Percentiles rank a stretch among this genome's conserved stretches.
Conservation (phyloP, 2,329 filamentous ascomycete genomes). For the Claviceps spartinae region DNA sequence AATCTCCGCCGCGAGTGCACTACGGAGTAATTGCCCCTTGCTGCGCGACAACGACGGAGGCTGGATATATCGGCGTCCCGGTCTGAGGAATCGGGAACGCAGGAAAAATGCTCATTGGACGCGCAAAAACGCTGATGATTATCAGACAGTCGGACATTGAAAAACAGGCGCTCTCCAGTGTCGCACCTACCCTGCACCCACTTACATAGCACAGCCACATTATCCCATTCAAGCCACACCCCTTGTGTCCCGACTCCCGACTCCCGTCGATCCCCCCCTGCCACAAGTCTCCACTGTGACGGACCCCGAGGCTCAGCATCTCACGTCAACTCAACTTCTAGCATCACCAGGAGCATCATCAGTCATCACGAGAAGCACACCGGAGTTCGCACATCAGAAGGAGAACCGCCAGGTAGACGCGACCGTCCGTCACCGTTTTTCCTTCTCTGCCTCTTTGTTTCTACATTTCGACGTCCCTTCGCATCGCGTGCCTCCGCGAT, state of each 20-base stretch:
- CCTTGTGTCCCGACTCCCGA: too few relatives aligned
- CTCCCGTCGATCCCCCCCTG: not conserved
- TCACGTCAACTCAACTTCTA: not conserved
- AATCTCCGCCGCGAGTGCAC: not conserved
- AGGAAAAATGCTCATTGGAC: too few relatives aligned
- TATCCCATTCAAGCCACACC: too few relatives aligned
- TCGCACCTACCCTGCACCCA: too few relatives aligned
- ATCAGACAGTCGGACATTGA: too few relatives aligned
- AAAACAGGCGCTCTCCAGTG: too few relatives aligned
- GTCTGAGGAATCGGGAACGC: too few relatives aligned
- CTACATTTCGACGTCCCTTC: not conserved
- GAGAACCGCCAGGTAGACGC: not conserved
- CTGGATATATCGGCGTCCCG: not conserved
- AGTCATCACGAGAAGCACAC: not conserved
- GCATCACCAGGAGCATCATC: not conserved
- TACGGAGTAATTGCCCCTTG: not conserved
- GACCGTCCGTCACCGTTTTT: not conserved
- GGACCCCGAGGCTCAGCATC: slow-evolving; percentile 1
- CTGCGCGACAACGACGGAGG: not conserved
- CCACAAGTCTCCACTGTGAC: not conserved
- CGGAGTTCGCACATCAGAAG: too few relatives aligned
- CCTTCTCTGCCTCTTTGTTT: not conserved
- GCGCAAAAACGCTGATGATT: too few relatives aligned
- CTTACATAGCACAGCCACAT: too few relatives aligned
- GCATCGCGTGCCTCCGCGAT: slow-evolving; percentile 5